Evolutionary conservation across 805 yeast species (phyloP), one percentile per base, ranked within the genome.

Genomic region (Suhomyces sp.): DNA sequence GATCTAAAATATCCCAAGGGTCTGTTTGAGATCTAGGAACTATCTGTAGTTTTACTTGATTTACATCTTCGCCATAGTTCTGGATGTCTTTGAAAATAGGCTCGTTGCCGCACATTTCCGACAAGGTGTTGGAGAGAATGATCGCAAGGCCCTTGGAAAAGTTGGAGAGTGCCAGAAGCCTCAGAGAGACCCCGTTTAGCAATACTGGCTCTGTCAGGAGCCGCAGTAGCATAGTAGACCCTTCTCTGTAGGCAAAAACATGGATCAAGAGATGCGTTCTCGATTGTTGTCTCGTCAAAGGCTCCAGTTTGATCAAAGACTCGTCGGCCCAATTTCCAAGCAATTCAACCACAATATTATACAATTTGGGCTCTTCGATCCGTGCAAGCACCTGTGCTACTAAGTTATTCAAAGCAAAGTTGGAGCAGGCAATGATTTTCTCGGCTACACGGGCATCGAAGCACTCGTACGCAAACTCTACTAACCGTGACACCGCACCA

Each of bases 111-210:
- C 66, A 64, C 17, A 66, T 46, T 19, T 57, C 66, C 55, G 80
- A 74, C 1, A 81, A 61, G 13, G 63, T 60, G 58, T 85, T 86
- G 1, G 88, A 89, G 6, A 86, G 63, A 13, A 78, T 60, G 64
- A 86, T 80, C 0, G 85, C 91, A 29, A 84, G 64, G 12, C 72
- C 60, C 50, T 88, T 76, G 1, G 77, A 66, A n/a, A 60, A 62
- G 1, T 64, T 59, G 1, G 82, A 73, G 44, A 74, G 73, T 0
- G 86, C 79, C 22, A 74, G 75, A n/a, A 87, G 69, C 35, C 85
- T 71, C 47, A 73, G 67, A 0, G 87, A 78, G n/a, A 87, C 72
- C 0, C 82, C 76, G 21, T 70, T 61, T 13, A 85, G 62, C 57
- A 85, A 85, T 0, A 48, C 49, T 2, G 67, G 49, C 7, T 75